These are phyloP conservation scores for Phytophthora colocasiae DNA, from an alignment of 352 stramenopile species.

Conservation along the genomic window DNA sequence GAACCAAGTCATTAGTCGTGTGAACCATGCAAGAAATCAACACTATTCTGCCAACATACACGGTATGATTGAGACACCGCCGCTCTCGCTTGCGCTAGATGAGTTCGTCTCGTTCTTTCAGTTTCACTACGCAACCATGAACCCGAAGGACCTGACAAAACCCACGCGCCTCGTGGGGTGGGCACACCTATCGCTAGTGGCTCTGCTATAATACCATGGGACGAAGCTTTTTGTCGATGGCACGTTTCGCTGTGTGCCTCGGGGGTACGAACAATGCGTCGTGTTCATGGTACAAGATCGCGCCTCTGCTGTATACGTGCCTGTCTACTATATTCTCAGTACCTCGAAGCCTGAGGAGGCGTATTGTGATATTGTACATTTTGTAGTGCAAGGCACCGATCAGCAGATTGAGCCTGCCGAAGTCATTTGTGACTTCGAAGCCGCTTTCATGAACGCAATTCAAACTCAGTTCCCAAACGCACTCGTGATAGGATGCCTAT, in stretches of 20 bases:
- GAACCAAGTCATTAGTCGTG: not conserved
- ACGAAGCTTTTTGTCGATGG: not conserved
- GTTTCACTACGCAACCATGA: not conserved
- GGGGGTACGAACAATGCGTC: not conserved
- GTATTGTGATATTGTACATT: not conserved
- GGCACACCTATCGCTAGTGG: not conserved
- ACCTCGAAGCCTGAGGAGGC: not conserved
- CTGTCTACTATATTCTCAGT: not conserved
- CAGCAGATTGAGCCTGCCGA: slow-evolving; percentile 6
- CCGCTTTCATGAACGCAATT: slow-evolving; percentile 7
- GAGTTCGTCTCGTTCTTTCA: not conserved
- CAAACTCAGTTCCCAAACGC: slow-evolving; percentile 10
- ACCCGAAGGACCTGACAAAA: not conserved
- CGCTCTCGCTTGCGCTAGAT: not conserved
- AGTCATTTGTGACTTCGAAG: slow-evolving; percentile 10
- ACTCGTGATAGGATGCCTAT: slow-evolving; percentile 16
- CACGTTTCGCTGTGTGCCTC: no score
- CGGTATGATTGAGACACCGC: not conserved
- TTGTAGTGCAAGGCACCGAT: not conserved
- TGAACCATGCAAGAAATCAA: not conserved
- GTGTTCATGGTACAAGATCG: slow-evolving; percentile 2
- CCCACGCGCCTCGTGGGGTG: not conserved
- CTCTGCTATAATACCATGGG: not conserved
- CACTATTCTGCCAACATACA: not conserved
- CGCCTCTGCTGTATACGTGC: not conserved